phyloP scores from a whole-genome alignment of 2,329 filamentous ascomycete species.

The Penicillium concentricum region DNA sequence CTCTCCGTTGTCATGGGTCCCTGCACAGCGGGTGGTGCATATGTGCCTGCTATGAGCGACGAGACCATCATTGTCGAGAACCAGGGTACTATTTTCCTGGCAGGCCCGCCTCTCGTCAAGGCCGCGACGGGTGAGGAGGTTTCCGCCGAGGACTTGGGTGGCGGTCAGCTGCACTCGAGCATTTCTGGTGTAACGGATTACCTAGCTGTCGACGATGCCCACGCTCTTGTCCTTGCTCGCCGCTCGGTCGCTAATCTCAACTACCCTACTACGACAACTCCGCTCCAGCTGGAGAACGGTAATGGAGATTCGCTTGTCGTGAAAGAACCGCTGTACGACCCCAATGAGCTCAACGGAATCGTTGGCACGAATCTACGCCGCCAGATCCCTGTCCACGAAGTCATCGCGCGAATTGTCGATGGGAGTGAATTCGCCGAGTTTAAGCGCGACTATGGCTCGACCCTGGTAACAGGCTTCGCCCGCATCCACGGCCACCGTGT shows the following conservation, averaged over 20 bases:
- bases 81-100: conserved; percentile 96
- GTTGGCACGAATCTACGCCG: conserved; percentile 86
- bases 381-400: conserved; percentile 80
- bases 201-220: conserved; percentile 88
- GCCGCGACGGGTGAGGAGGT: conserved; percentile 93
- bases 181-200: conserved; percentile 95
- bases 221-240: conserved; percentile 81
- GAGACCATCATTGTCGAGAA: conserved; percentile 95
- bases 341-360: conserved; percentile 80
- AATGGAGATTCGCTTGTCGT: conserved; percentile 40
- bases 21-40: conserved; percentile 92
- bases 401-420: conserved; percentile 91
- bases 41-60: conserved; percentile 96
- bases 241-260: conserved; percentile 86
- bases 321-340: conserved; percentile 75
- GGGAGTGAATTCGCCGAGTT: conserved; percentile 89
- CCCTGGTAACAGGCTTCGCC: conserved; percentile 88
- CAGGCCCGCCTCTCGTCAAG: conserved; percentile 90
- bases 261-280: conserved; percentile 61
- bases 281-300: conserved; percentile 25
- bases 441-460: conserved; percentile 86
- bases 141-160: conserved; percentile 84
- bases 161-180: conserved; percentile 83
- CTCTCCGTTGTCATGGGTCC: conserved; percentile 96
- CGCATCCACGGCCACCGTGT: conserved; percentile 86